Evolutionary conservation across 257 asterid genomes (phyloP), one percentile per base, ranked within the genome.

Genomic region (Primulina huaijiensis): DNA sequence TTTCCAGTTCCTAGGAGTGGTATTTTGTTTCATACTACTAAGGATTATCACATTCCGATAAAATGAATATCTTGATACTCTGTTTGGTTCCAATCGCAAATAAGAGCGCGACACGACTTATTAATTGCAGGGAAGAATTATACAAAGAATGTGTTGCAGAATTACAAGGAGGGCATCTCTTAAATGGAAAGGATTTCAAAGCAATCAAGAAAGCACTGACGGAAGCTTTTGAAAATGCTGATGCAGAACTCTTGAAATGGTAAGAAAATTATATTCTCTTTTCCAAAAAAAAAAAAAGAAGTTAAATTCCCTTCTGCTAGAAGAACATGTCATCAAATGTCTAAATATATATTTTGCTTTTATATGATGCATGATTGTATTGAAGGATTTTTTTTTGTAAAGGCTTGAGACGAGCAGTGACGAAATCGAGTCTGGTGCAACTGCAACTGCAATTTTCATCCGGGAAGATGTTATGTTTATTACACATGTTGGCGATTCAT

Each of bases 401-500:
- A 90, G 97, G 95, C 96, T 94, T 77, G 99, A 91, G 89, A 77
- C 73, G 14, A 80, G 76, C 71, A 85, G 73, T 62, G 85, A 82
- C 73, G 95, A 83, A 72, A 90, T 75, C 27, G 97, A 86, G 78
- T 94, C 99, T 59, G 97, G 99, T 60, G 72, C 99, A 27, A 94
- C 99, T 11, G 99, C 95, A 64, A 94, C 99, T 12, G 95, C 83
- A 76, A 67, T 89, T 64, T 79, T 94, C 52, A 64, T 89, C 37
- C 82, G 88, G 3, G 85, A 83, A 17, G 88, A 88, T 67, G 60
- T 79, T 60, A 67, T 93, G 74, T 78, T 82, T 71, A 77, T 91
- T 46, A 74, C 97, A 17, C 99, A 94, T 75, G 85, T 94, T 81
- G 97, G 99, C 57, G 99, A 91, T 79, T 94, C 97, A 16, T 78